Conservation (phyloP, 139 green algal genomes). For the Asterochloris sp. region DNA sequence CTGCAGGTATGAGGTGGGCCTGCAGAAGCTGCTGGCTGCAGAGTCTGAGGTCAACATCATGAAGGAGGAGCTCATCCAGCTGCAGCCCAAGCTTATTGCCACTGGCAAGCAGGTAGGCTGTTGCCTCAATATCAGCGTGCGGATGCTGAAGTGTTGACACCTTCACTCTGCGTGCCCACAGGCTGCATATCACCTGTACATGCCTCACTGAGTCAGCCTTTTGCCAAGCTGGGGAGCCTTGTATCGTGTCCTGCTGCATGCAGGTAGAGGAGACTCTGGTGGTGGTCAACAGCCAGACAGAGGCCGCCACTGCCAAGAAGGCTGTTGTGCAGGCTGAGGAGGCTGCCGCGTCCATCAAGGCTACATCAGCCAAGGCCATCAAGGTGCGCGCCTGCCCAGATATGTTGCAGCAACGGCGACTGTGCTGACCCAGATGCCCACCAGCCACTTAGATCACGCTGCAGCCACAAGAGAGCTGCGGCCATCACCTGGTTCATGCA, state of each 20-base stretch:
- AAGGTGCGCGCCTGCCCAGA: constrained; percentile 36
- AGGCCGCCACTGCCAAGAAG: constrained; percentile 48
- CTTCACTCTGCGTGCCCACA: no score
- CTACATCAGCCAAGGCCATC: constrained; percentile 69
- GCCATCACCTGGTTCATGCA: no score
- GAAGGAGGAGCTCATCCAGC: constrained; percentile 59
- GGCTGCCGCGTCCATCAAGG: constrained; percentile 57
- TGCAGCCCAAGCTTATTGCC: constrained; percentile 76
- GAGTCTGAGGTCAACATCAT: constrained; percentile 45
- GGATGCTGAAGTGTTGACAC: no score
- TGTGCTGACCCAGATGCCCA: no score
- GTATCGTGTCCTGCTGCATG: no score
- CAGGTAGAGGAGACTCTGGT: constrained; percentile 57
- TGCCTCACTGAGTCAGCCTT: no score
- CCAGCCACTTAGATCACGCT: no score
- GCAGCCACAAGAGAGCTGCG: no score
- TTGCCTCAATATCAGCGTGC: no score
- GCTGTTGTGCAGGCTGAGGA: constrained; percentile 71
- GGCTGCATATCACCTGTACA: no score
- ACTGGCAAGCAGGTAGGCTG: constrained; percentile 49
- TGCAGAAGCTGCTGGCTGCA: constrained; percentile 67
- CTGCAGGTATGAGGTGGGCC: constrained; percentile 57
- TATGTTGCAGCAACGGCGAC: no score
- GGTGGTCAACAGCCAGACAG: constrained; percentile 54
- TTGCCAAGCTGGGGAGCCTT: no score